These are phyloP conservation scores for Rhizophlyctis rosea DNA, from an alignment of 192 early-diverging fungal genomes.

Conservation along the genomic window DNA sequence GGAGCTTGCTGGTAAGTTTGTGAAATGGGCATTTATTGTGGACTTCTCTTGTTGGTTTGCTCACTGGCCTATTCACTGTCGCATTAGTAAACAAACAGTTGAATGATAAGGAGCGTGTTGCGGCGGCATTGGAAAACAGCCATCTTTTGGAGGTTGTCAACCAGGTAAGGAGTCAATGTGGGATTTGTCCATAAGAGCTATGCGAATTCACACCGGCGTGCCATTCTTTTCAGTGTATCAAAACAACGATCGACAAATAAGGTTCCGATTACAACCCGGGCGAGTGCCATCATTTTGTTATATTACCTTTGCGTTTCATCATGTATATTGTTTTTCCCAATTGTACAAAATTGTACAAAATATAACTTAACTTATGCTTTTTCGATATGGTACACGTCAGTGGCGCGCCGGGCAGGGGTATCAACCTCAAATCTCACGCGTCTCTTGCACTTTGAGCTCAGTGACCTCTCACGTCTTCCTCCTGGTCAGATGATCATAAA, in stretches of 20 bases:
- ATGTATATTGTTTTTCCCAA: too few species aligned
- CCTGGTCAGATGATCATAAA: slow-evolving; percentile 62
- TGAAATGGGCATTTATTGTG: neutral
- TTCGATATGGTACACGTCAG: too few species aligned
- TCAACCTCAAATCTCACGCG: too few species aligned
- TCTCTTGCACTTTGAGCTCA: too few species aligned
- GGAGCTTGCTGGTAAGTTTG: slow-evolving; percentile 61
- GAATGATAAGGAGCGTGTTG: slow-evolving; percentile 98
- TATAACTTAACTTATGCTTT: too few species aligned
- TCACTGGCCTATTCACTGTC: neutral
- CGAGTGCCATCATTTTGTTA: too few species aligned
- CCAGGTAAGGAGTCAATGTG: slow-evolving; percentile 49
- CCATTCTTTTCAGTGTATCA: slow-evolving; percentile 24
- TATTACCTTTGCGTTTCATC: too few species aligned
- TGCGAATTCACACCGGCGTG: slow-evolving; percentile 2
- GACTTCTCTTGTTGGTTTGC: slow-evolving; percentile 3
- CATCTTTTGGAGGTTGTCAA: slow-evolving; percentile 95
- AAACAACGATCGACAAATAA: slow-evolving; percentile 25
- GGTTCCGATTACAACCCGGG: too few species aligned
- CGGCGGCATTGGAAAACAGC: slow-evolving; percentile 93
- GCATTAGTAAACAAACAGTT: slow-evolving; percentile 89
- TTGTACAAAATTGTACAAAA: too few species aligned
- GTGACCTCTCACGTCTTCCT: slow-evolving; percentile 39
- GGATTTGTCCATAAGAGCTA: slow-evolving; percentile 7
- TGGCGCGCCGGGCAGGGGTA: too few species aligned